Conservation (phyloP, 306 rosid species). For the Vigna hirtella region DNA sequence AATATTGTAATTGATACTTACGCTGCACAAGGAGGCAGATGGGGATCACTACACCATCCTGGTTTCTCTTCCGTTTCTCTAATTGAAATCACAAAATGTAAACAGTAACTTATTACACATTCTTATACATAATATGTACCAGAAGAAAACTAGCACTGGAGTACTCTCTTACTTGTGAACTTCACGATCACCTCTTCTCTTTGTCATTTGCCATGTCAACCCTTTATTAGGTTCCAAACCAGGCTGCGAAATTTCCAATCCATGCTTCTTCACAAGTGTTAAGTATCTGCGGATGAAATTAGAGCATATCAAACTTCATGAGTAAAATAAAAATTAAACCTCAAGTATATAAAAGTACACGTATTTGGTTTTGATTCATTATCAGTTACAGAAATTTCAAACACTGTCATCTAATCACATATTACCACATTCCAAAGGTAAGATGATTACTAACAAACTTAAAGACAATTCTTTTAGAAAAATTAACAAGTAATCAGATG, state of each 20-base stretch:
- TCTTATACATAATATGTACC: constrained; percentile 15
- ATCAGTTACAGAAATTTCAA: not conserved
- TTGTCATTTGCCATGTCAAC: constrained; percentile 98
- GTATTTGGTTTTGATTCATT: constrained; percentile 8
- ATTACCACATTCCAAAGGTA: constrained; percentile 20
- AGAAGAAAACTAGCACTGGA: constrained; percentile 27
- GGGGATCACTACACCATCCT: constrained; percentile 97
- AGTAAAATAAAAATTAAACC: constrained; percentile 31
- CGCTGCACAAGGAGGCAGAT: constrained; percentile 98
- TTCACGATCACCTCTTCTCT: constrained; percentile 88
- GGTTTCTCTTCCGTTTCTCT: constrained; percentile 88
- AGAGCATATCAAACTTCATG: constrained; percentile 30
- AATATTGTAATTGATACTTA: constrained; percentile 50
- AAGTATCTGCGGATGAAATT: constrained; percentile 63
- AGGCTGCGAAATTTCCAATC: constrained; percentile 97
- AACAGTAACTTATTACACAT: constrained; percentile 10
- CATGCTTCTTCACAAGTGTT: constrained; percentile 84
- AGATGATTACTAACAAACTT: not conserved
- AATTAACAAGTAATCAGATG: constrained; percentile 27
- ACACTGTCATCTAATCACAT: constrained; percentile 31
- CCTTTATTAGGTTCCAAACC: constrained; percentile 95
- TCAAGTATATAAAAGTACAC: constrained; percentile 7
- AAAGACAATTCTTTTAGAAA: not conserved
- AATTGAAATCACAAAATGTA: constrained; percentile 27
- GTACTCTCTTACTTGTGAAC: constrained; percentile 85